Evolutionary conservation across 345 rosid species (phyloP).

Genomic region (Physaria fendleri): DNA sequence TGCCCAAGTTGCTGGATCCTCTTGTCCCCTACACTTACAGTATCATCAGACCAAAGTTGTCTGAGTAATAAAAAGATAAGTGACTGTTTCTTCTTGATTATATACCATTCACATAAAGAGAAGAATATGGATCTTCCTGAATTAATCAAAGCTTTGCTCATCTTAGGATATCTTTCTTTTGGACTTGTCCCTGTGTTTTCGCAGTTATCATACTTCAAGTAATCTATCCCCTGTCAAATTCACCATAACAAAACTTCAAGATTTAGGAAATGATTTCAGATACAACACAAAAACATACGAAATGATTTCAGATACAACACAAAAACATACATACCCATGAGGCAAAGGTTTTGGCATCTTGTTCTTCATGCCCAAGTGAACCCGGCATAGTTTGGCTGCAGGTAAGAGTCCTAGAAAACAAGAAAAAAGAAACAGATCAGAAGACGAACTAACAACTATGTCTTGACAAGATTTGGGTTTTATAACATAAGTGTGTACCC

Average conservation of each 20-base stretch:
- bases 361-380: conserved; percentile 82
- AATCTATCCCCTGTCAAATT: conserved; percentile 63
- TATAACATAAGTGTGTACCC: conserved; percentile 43
- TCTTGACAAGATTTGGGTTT: neutral
- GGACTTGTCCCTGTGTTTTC: conserved; percentile 54
- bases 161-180: conserved; percentile 52
- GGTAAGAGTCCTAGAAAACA: conserved; percentile 51
- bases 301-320: neutral
- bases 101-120: conserved; percentile 89
- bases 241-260: conserved; percentile 11
- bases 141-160: conserved; percentile 67
- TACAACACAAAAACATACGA: neutral
- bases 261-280: neutral
- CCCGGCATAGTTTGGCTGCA: conserved; percentile 91
- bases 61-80: neutral
- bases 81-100: neutral
- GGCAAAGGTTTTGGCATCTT: conserved; percentile 87
- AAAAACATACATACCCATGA: conserved; percentile 50
- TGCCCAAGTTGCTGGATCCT: conserved; percentile 94
- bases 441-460: too few species aligned
- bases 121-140: conserved; percentile 72
- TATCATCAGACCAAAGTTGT: conserved; percentile 1
- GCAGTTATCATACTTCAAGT: conserved; percentile 91
- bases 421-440: neutral
- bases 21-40: conserved; percentile 51